Conservation (phyloP, 768 basidiomycete genomes). For the Lyophyllum atratum region DNA sequence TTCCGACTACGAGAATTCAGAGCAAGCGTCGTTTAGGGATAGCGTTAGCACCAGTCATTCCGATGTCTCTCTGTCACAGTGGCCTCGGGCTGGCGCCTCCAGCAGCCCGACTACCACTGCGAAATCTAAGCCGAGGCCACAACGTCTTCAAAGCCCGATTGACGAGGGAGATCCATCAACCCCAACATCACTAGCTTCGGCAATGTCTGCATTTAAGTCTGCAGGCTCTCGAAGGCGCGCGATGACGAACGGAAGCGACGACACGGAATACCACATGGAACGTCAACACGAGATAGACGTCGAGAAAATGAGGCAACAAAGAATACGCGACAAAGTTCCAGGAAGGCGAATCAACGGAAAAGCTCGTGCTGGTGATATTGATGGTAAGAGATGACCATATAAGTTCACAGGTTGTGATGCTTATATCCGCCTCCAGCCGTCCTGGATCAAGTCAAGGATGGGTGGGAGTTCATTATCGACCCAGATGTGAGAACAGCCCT, state of each 20-base stretch:
- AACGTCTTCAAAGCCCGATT: slow-evolving; percentile 32
- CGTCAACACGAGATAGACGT: slow-evolving; percentile 62
- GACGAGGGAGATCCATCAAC: slow-evolving; percentile 39
- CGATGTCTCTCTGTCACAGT: slow-evolving; percentile 14
- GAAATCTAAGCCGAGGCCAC: slow-evolving; percentile 27
- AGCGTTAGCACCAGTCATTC: slow-evolving; percentile 51
- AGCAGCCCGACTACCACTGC: slow-evolving; percentile 14
- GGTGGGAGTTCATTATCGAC: slow-evolving; percentile 87
- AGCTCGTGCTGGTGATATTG: slow-evolving; percentile 78
- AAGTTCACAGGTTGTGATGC: slow-evolving; percentile 2
- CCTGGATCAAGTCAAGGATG: slow-evolving; percentile 82
- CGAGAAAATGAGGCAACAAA: slow-evolving; percentile 66
- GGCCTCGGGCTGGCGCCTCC: slow-evolving; percentile 8
- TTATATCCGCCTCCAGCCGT: slow-evolving; percentile 53
- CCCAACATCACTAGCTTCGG: slow-evolving; percentile 52
- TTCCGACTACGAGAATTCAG: slow-evolving; percentile 55
- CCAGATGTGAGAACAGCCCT: slow-evolving; percentile 58
- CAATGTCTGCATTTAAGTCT: slow-evolving; percentile 70
- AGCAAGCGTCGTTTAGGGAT: slow-evolving; percentile 49
- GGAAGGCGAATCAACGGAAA: slow-evolving; percentile 54
- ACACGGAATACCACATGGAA: slow-evolving; percentile 57
- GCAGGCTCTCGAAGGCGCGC: slow-evolving; percentile 61
- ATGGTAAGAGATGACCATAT: slow-evolving; percentile 52
- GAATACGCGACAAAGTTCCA: slow-evolving; percentile 69
- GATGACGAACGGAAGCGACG: slow-evolving; percentile 52